phyloP scores from a whole-genome alignment of 805 yeast genomes.

The Saccharomycopsis microspora region DNA sequence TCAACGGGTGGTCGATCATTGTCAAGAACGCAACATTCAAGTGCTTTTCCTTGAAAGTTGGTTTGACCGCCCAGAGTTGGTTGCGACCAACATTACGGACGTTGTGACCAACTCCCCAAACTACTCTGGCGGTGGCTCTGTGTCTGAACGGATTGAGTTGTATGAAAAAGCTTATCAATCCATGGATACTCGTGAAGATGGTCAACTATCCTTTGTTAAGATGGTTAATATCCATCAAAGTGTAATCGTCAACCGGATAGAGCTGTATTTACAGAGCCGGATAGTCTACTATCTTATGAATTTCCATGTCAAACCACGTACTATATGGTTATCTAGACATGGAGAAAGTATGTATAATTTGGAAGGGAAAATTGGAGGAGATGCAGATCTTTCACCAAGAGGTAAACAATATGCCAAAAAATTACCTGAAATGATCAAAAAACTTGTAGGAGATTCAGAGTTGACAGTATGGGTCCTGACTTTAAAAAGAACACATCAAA shows the following conservation, averaged over 20 bases:
- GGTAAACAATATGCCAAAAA: constrained; percentile 70
- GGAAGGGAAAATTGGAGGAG: constrained; percentile 94
- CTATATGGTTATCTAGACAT: constrained; percentile 89
- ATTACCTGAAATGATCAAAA: constrained; percentile 53
- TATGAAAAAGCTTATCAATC: constrained; percentile 75
- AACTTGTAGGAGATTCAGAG: constrained; percentile 19
- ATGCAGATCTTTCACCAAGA: constrained; percentile 66
- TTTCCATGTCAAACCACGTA: constrained; percentile 82
- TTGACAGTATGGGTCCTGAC: constrained; percentile 92
- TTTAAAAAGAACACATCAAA: constrained; percentile 68
- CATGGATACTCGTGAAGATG: constrained; percentile 44
- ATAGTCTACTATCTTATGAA: constrained; percentile 96
- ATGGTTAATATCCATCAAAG: constrained; percentile 81
- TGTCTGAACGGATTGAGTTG: constrained; percentile 43
- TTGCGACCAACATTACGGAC: constrained; percentile 71
- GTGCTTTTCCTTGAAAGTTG: constrained; percentile 89
- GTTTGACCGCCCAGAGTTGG: constrained; percentile 74
- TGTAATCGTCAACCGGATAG: constrained; percentile 78
- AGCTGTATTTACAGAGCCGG: constrained; percentile 80
- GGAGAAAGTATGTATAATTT: constrained; percentile 91
- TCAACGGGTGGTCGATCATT: constrained; percentile 45
- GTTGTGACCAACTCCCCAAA: constrained; percentile 85
- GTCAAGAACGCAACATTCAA: constrained; percentile 58
- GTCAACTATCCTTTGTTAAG: constrained; percentile 72
- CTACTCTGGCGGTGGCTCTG: constrained; percentile 56